Conservation (phyloP, 2,329 filamentous ascomycete genomes). For the Xylariaceae sp. region DNA sequence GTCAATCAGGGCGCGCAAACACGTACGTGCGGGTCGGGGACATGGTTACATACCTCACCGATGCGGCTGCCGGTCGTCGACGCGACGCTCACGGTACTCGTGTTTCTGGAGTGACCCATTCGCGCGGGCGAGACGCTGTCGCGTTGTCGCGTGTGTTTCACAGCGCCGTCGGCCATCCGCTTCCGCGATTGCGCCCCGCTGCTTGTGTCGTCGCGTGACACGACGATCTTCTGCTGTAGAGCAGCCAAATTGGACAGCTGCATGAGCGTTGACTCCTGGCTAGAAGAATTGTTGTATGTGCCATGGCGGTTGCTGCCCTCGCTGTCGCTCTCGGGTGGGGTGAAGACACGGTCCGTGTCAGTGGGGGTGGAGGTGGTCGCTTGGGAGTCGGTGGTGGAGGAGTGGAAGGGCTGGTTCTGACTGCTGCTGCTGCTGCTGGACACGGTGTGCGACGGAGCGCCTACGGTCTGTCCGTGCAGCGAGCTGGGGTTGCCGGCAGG, state of each 20-base stretch:
- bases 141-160: conserved; percentile 50
- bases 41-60: conserved; percentile 63
- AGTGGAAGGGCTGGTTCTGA: conserved; percentile 25
- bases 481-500: conserved; percentile 5
- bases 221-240: conserved; percentile 44
- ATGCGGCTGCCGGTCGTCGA: conserved; percentile 64
- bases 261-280: conserved; percentile 52
- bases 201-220: conserved; percentile 34
- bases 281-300: conserved; percentile 41
- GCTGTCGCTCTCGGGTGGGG: conserved; percentile 40
- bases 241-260: conserved; percentile 56
- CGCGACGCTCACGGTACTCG: conserved; percentile 59
- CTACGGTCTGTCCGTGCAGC: conserved; percentile 8
- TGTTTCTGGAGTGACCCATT: conserved; percentile 62
- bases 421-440: conserved; percentile 10
- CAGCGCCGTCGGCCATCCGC: conserved; percentile 68
- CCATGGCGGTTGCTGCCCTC: conserved; percentile 36
- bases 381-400: conserved; percentile 41
- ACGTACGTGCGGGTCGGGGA: background rate
- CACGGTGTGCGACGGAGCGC: conserved; percentile 7
- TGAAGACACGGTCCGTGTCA: conserved; percentile 40
- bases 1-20: conserved; percentile 19
- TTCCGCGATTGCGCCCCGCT: conserved; percentile 50
- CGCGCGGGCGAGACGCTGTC: conserved; percentile 44
- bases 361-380: conserved; percentile 39